A percentile compares a stretch with the other conserved stretches of the same genome.
Evolutionary conservation across 108 stramenopile genomes (phyloP).

Genomic region (Ochromonas danica): DNA sequence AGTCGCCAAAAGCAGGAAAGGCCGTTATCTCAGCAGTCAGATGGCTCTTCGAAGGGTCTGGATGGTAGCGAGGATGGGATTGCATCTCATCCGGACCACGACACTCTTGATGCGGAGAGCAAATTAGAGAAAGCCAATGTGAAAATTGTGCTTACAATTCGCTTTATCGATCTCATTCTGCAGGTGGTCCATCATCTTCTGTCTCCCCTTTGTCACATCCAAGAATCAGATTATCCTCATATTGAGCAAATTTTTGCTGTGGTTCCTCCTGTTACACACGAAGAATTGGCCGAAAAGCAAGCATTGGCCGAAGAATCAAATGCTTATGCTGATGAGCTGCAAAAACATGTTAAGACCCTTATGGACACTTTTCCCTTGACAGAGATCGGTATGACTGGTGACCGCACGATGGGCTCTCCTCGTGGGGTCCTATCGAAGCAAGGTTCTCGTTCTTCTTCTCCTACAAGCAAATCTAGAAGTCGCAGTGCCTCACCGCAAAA

Average conservation of each 20-base stretch:
- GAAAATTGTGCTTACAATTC: neutral
- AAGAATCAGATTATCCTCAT: neutral
- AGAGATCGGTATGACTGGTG: neutral
- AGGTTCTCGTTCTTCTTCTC: neutral
- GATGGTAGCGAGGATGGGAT: neutral
- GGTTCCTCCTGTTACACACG: neutral
- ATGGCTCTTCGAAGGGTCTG: neutral
- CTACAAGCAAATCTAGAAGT: no score
- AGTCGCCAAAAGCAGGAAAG: neutral
- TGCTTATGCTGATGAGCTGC: neutral
- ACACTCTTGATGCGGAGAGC: neutral
- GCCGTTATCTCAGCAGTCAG: neutral
- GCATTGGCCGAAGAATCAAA: no score
- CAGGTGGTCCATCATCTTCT: neutral
- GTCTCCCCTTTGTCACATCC: neutral
- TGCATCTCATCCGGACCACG: neutral
- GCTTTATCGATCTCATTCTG: neutral
- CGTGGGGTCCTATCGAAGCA: neutral
- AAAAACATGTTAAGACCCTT: neutral
- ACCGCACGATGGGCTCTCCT: neutral
- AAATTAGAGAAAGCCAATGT: no score
- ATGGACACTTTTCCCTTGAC: neutral
- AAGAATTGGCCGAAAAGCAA: neutral
- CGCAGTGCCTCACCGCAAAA: no score
- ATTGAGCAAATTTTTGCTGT: neutral